Conservation (phyloP, 2,329 filamentous ascomycete species). For the Xylaria hypoxylon region DNA sequence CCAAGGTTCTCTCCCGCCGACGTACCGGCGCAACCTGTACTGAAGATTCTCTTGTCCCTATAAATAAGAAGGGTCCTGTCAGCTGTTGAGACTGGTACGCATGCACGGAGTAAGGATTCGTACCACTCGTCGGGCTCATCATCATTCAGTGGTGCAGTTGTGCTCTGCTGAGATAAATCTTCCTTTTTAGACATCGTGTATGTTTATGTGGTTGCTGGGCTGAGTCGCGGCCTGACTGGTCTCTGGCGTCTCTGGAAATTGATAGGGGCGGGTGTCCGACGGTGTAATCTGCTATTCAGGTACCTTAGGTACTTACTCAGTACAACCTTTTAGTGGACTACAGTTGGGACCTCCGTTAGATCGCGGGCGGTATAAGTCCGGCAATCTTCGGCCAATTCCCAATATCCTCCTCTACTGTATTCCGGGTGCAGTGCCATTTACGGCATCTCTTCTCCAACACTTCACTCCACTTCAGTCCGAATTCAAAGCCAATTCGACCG, state of each 20-base stretch:
- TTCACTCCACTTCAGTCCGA: constrained; percentile 11
- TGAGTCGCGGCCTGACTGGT: constrained; percentile 2
- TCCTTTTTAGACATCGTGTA: constrained; percentile 68
- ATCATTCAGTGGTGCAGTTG: constrained; percentile 66
- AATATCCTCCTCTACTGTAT: not conserved
- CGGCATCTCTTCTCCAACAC: constrained; percentile 9
- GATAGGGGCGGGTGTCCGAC: constrained; percentile 11
- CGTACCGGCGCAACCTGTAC: constrained; percentile 89
- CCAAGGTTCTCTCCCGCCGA: constrained; percentile 10
- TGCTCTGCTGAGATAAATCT: constrained; percentile 55
- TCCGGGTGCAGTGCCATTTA: constrained; percentile 19
- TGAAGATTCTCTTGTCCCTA: constrained; percentile 98
- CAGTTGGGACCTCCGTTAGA: constrained; percentile 8
- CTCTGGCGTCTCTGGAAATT: constrained; percentile 3
- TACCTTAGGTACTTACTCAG: not conserved
- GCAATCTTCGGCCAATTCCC: constrained; percentile 16
- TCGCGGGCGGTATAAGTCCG: constrained; percentile 27
- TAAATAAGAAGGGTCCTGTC: constrained; percentile 21
- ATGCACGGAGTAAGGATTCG: constrained; percentile 47
- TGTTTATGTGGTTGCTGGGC: not conserved
- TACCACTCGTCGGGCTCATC: constrained; percentile 98
- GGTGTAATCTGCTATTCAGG: not conserved
- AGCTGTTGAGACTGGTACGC: constrained; percentile 22
- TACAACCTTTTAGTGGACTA: constrained; percentile 26
- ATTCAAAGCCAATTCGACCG: constrained; percentile 5